These are phyloP conservation scores for Gossypium mustelinum DNA, from an alignment of 345 rosid species.

Conservation along the genomic window DNA sequence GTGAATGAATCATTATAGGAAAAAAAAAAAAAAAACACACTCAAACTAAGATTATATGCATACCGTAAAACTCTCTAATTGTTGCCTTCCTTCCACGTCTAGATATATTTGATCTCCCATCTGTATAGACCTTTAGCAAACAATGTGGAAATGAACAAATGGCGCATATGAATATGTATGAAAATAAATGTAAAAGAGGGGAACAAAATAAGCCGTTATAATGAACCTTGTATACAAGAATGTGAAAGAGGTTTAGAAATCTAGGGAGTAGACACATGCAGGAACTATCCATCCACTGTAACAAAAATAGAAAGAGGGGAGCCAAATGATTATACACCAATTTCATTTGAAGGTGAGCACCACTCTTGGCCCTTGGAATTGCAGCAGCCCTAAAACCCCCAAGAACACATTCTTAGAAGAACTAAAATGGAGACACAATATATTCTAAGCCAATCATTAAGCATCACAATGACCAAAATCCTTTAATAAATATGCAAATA, in stretches of 20 bases:
- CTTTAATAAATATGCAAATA: not conserved
- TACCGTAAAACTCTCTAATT: constrained; percentile 81
- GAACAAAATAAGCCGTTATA: constrained; percentile 20
- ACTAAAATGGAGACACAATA: not conserved
- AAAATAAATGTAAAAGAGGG: not conserved
- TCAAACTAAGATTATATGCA: not conserved
- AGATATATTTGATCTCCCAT: constrained; percentile 50
- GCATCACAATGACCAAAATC: not conserved
- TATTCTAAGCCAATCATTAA: constrained; percentile 1
- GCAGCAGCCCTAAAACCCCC: constrained; percentile 60
- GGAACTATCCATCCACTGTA: constrained; percentile 85
- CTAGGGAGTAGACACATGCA: constrained; percentile 74
- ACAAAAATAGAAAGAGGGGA: constrained; percentile 67
- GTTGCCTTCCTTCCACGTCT: constrained; percentile 84
- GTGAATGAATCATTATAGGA: not conserved
- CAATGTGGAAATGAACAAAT: constrained; percentile 7
- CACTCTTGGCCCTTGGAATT: constrained; percentile 77
- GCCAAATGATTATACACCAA: constrained; percentile 79
- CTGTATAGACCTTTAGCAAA: constrained; percentile 50
- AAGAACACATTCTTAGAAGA: not conserved
- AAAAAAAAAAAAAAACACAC: not conserved
- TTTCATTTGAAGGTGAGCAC: constrained; percentile 78
- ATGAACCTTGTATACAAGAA: constrained; percentile 74
- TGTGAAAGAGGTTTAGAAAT: constrained; percentile 77
- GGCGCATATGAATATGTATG: not conserved